Conservation (phyloP, 495 filamentous ascomycete genomes). For the Penicillium salamii region DNA sequence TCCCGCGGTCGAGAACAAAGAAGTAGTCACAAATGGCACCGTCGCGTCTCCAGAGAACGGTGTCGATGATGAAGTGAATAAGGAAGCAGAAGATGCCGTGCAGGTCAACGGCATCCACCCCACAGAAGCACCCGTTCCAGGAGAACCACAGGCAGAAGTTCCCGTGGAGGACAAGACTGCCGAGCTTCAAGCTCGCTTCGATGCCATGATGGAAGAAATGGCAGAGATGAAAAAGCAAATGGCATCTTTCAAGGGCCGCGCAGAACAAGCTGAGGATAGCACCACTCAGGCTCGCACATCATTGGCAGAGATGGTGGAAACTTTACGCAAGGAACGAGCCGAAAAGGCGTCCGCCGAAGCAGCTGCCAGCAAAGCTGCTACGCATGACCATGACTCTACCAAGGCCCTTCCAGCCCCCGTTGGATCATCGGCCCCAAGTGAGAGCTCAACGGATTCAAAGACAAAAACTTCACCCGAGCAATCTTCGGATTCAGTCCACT, state of each 20-base stretch:
- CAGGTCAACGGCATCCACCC: constrained; percentile 17
- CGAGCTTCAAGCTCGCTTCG: constrained; percentile 68
- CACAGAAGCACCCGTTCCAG: constrained; percentile 24
- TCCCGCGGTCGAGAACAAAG: constrained; percentile 15
- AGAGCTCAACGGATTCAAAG: constrained; percentile 12
- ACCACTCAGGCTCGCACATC: constrained; percentile 63
- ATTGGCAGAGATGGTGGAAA: constrained; percentile 84
- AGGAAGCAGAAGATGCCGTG: constrained; percentile 2
- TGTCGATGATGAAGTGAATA: constrained; percentile 8
- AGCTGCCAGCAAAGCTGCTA: constrained; percentile 1
- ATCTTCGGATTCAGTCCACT: constrained; percentile 24
- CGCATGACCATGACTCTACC: constrained; percentile 3
- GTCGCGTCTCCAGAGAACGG: constrained; percentile 27
- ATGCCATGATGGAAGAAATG: constrained; percentile 80
- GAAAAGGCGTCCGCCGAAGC: constrained; percentile 12
- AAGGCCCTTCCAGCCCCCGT: too few relatives aligned
- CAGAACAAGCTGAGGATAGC: constrained; percentile 77
- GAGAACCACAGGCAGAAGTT: constrained; percentile 30
- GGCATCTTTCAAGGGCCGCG: constrained; percentile 69
- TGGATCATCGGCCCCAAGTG: constrained; percentile 1
- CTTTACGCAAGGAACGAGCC: constrained; percentile 65
- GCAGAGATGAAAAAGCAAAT: constrained; percentile 77
- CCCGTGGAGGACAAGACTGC: constrained; percentile 29
- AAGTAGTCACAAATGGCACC: constrained; percentile 27
- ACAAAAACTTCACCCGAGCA: constrained; percentile 17